These are phyloP conservation scores for Coprinellus micaceus DNA, from an alignment of 768 basidiomycete species.

Conservation along the genomic window DNA sequence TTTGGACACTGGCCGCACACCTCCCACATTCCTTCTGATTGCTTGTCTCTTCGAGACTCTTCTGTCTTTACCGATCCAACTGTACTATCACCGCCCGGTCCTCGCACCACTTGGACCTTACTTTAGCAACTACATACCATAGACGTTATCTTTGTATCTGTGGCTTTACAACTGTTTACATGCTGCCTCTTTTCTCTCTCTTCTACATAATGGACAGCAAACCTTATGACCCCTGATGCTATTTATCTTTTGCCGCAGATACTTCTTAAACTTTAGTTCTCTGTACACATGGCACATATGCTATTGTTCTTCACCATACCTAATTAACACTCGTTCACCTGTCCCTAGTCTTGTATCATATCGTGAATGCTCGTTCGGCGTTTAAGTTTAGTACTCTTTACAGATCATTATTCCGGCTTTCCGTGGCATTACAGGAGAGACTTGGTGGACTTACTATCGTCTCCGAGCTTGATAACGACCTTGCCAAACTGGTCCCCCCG, in stretches of 20 bases:
- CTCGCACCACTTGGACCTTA: not conserved
- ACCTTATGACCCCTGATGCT: too few species aligned
- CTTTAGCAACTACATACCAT: not conserved
- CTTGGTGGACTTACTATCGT: not conserved
- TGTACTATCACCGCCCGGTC: too few species aligned
- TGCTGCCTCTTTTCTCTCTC: not conserved
- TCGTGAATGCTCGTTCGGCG: too few species aligned
- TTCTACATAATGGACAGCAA: too few species aligned
- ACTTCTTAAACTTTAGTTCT: too few species aligned
- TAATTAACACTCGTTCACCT: not conserved
- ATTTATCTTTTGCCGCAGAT: too few species aligned
- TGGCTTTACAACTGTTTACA: not conserved
- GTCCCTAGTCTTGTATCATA: not conserved
- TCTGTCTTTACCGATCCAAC: not conserved
- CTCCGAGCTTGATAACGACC: slow-evolving; percentile 54
- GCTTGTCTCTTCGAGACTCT: too few species aligned
- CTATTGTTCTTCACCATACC: not conserved
- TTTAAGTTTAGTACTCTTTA: too few species aligned
- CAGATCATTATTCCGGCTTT: not conserved
- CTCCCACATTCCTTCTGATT: not conserved
- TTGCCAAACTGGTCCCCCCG: slow-evolving; percentile 74
- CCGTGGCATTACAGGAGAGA: not conserved
- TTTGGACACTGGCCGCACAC: not conserved
- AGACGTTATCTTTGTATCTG: not conserved
- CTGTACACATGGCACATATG: not conserved